Evolutionary conservation across 2,329 filamentous ascomycete species (phyloP).

Genomic region (Trichoderma gracile): DNA sequence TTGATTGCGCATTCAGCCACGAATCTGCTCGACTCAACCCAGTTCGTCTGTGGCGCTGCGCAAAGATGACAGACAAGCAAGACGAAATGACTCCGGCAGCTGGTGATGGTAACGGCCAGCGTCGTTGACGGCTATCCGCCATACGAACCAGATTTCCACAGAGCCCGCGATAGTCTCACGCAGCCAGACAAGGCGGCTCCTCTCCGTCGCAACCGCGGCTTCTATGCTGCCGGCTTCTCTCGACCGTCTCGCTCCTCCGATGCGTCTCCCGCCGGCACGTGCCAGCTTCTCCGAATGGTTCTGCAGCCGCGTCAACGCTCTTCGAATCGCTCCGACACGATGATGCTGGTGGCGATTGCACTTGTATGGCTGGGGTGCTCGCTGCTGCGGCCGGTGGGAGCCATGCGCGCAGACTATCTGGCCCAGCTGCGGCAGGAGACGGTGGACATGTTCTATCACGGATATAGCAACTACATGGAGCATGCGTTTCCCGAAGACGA

Average conservation of each 20-base stretch:
- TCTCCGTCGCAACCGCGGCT: neutral
- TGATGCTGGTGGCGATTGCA: slow-evolving; percentile 32
- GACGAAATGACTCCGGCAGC: neutral
- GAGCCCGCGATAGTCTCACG: no score
- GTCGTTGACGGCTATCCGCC: slow-evolving; percentile 3
- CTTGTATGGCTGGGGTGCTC: slow-evolving; percentile 35
- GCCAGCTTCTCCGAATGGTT: slow-evolving; percentile 27
- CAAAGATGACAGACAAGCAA: slow-evolving; percentile 24
- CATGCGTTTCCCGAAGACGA: slow-evolving; percentile 96
- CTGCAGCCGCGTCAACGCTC: neutral
- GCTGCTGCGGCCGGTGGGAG: slow-evolving; percentile 46
- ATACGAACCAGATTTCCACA: neutral
- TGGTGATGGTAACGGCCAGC: slow-evolving; percentile 8
- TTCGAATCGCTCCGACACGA: slow-evolving; percentile 31
- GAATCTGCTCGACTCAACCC: neutral
- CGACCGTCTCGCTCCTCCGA: slow-evolving; percentile 27
- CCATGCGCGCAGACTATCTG: slow-evolving; percentile 59
- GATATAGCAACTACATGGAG: slow-evolving; percentile 91
- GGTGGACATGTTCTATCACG: slow-evolving; percentile 91
- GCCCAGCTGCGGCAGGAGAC: slow-evolving; percentile 60
- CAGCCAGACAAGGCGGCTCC: neutral
- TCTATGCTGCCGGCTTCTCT: slow-evolving; percentile 17
- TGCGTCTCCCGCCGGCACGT: slow-evolving; percentile 31
- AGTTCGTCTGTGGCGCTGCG: slow-evolving; percentile 19
- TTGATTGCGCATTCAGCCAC: neutral